phyloP scores from a whole-genome alignment of 306 rosid species.

The Echinosophora koreensis region DNA sequence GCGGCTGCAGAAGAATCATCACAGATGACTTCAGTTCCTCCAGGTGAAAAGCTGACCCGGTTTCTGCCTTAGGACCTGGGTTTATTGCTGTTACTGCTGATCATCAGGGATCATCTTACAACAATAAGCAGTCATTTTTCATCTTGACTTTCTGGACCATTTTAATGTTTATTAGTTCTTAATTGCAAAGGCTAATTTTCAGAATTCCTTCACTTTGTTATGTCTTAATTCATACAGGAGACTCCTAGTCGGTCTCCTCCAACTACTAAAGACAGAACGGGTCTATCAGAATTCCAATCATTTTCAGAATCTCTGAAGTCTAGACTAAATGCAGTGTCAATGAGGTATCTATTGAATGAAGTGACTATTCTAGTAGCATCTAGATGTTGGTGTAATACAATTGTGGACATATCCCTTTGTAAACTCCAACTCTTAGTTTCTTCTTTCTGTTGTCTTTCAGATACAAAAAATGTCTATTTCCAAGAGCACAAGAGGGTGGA shows the following conservation, averaged over 20 bases:
- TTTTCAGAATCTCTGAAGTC: conserved; percentile 88
- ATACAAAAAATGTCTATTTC: conserved; percentile 90
- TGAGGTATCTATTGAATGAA: conserved; percentile 63
- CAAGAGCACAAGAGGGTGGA: conserved; percentile 95
- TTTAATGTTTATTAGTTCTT: conserved; percentile 9
- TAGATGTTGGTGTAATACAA: conserved; percentile 6
- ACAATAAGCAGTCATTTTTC: conserved; percentile 54
- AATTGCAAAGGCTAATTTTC: not conserved
- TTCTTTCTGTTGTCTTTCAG: conserved; percentile 50
- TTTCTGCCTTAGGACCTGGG: conserved; percentile 74
- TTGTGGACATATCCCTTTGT: conserved; percentile 11
- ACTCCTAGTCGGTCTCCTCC: conserved; percentile 72
- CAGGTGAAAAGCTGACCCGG: conserved; percentile 56
- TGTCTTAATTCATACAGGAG: conserved; percentile 53
- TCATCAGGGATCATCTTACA: conserved; percentile 65
- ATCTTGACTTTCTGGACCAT: conserved; percentile 18
- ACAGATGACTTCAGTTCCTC: conserved; percentile 54
- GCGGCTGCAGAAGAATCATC: conserved; percentile 65
- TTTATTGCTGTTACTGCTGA: conserved; percentile 50
- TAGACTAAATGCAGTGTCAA: conserved; percentile 85
- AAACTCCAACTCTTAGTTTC: not conserved
- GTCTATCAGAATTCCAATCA: conserved; percentile 92
- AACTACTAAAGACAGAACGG: conserved; percentile 82
- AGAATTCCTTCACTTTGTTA: conserved; percentile 15
- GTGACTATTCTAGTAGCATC: conserved; percentile 8